These are phyloP conservation scores for Dactylellina drechsleri DNA, from an alignment of 2,329 filamentous ascomycete species.

Conservation along the genomic window DNA sequence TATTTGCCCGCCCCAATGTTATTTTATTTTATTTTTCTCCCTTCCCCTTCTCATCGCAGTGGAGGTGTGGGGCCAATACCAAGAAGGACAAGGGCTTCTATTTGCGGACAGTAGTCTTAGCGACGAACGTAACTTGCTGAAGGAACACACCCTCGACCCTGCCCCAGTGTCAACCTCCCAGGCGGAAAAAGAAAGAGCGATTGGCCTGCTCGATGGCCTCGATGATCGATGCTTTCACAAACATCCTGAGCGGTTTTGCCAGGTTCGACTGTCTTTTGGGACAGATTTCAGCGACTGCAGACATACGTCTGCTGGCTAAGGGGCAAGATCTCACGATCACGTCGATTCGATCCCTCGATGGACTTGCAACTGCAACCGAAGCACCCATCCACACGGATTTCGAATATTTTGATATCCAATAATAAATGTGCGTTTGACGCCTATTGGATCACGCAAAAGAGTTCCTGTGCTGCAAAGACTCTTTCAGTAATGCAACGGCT, in stretches of 20 bases:
- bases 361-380: slow-evolving; percentile 50
- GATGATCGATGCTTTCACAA: slow-evolving; percentile 25
- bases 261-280: slow-evolving; percentile 9
- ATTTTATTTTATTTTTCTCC: slow-evolving; percentile 29
- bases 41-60: slow-evolving; percentile 38
- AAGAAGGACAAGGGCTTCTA: slow-evolving; percentile 52
- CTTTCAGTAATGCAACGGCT: background rate
- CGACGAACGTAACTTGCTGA: slow-evolving; percentile 43
- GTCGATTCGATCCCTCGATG: slow-evolving; percentile 36
- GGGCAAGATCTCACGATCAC: slow-evolving; percentile 47
- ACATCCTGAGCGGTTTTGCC: background rate
- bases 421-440: slow-evolving; percentile 50
- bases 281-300: slow-evolving; percentile 34
- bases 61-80: slow-evolving; percentile 43
- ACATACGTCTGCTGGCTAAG: slow-evolving; percentile 24
- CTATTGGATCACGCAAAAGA: slow-evolving; percentile 50
- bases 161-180: slow-evolving; percentile 20
- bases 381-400: slow-evolving; percentile 33
- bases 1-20: slow-evolving; percentile 14
- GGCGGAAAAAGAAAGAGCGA: slow-evolving; percentile 52
- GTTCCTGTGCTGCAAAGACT: slow-evolving; percentile 52
- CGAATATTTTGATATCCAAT: slow-evolving; percentile 29
- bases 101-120: slow-evolving; percentile 51
- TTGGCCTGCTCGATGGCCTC: slow-evolving; percentile 35
- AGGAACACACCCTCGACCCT: slow-evolving; percentile 38